phyloP scores from a whole-genome alignment of 1,284 basidiomycete species.

The Malassezia sympodialis region DNA sequence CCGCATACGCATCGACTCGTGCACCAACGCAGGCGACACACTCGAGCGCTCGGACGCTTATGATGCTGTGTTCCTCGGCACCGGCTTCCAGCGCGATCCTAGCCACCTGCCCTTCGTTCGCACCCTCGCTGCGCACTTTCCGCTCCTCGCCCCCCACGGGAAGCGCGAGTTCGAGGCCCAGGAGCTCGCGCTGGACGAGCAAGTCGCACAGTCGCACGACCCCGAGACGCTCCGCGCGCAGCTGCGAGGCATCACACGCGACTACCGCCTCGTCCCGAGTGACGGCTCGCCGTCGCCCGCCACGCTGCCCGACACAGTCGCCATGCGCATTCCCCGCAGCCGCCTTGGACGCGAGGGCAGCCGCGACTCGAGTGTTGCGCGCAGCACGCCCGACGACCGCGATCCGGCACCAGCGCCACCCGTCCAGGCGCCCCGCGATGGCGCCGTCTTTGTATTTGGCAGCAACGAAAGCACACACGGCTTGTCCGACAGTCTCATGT shows the following conservation, averaged over 20 bases:
- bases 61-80: conserved; percentile 43
- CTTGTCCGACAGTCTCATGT: conserved; percentile 36
- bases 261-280: conserved; percentile 35
- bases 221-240: conserved; percentile 28
- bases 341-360: conserved; percentile 12
- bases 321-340: conserved; percentile 1
- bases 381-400: conserved; percentile 19
- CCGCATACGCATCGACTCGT: conserved; percentile 15
- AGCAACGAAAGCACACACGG: conserved; percentile 46
- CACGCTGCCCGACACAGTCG: neutral
- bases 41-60: conserved; percentile 17
- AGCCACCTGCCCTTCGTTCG: conserved; percentile 26
- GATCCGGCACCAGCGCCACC: neutral
- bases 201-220: conserved; percentile 23
- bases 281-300: neutral
- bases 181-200: conserved; percentile 19
- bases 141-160: conserved; percentile 24
- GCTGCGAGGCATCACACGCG: conserved; percentile 41
- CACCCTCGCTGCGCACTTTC: conserved; percentile 28
- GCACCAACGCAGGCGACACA: conserved; percentile 10
- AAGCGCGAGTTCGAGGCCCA: conserved; percentile 20
- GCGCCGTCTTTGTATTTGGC: conserved; percentile 36
- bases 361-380: conserved; percentile 6
- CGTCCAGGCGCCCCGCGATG: neutral
- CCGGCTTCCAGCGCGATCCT: conserved; percentile 35